Base-by-base conservation (phyloP, 2,329 filamentous ascomycete species). In the Cladophialophora psammophila region DNA sequence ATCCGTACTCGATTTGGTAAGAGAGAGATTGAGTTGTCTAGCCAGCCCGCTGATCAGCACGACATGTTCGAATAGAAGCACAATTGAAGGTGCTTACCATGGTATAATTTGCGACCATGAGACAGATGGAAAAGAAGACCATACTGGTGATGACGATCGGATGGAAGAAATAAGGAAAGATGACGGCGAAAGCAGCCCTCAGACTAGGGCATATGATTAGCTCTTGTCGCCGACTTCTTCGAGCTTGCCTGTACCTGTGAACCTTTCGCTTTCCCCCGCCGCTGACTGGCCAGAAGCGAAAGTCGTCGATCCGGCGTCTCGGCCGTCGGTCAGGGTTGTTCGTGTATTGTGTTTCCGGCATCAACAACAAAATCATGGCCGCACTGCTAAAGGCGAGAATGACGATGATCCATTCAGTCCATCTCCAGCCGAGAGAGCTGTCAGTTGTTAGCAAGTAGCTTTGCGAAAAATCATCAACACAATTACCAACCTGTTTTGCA, bases 341-440 rank as follows among this genome's bases (percentile, higher is more conserved):
- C 3, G 60, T 63, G 38, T 63, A 63, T 50, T 63, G 60, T 7
- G 60, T 63, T 20, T 63, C 60, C 4, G 60, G 60, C 18, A 55
- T 40, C n/a, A 63, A 56, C 31, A 63, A 20, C 2, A 63, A 32
- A 12, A 63, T 18, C 13, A 63, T 15, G 26, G 31, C 48, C 10
- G 34, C 50, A 38, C 31, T 63, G 48, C 12, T 20, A 7, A 63
- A 18, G 7, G 50, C 5, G 6, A 38, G 8, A n/a, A 63, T 56
- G 60, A n/a, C 60, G 9, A 56, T 63, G 38, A 63, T 36, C 26
- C 34, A 63, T 38, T 63, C 34, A 18, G 60, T 63, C 60, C 60
- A 63, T 12, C 60, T 13, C 60, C 60, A 63, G 36, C 42, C 60
- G 5, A 31, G 26, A 36, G 34, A 31, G 18, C 50, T 54, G 34